These are phyloP conservation scores for Pichia insulana DNA, from an alignment of 805 yeast species.

Conservation along the genomic window DNA sequence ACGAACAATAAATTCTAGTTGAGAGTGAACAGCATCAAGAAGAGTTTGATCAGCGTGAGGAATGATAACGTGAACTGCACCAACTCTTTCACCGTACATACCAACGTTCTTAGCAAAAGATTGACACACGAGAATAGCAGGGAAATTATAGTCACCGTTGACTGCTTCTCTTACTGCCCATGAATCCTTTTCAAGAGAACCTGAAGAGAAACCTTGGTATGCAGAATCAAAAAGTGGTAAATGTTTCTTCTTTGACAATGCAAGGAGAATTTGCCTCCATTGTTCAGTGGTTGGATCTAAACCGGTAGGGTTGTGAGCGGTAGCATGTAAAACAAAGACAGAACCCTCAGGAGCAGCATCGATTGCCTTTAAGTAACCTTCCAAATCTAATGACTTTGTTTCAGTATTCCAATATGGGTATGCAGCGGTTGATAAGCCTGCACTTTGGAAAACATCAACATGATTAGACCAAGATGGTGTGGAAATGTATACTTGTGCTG, in stretches of 20 bases:
- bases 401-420: slow-evolving; percentile 84
- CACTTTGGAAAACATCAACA: slow-evolving; percentile 63
- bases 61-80: slow-evolving; percentile 75
- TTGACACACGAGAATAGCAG: slow-evolving; percentile 69
- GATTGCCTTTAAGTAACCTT: slow-evolving; percentile 58
- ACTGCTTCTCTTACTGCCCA: slow-evolving; percentile 70
- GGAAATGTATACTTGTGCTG: slow-evolving; percentile 54
- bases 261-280: slow-evolving; percentile 66
- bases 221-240: slow-evolving; percentile 88
- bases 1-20: slow-evolving; percentile 66
- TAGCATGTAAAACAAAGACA: slow-evolving; percentile 78
- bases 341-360: slow-evolving; percentile 66
- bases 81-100: slow-evolving; percentile 95
- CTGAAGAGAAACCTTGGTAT: slow-evolving; percentile 95
- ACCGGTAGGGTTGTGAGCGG: slow-evolving; percentile 98
- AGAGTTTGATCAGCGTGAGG: slow-evolving; percentile 35
- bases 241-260: slow-evolving; percentile 52
- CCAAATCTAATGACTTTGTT: slow-evolving; percentile 61
- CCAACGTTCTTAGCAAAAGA: slow-evolving; percentile 96
- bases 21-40: slow-evolving; percentile 57
- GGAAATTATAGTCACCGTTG: slow-evolving; percentile 37
- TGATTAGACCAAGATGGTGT: slow-evolving; percentile 99
- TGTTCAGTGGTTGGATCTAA: slow-evolving; percentile 80
- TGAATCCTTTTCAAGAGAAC: slow-evolving; percentile 75
- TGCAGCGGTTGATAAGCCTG: slow-evolving; percentile 55